Percentiles rank a stretch among this genome's conserved stretches.
These are phyloP conservation scores for Pythium brassicae DNA, from an alignment of 352 stramenopile species.

Conservation along the genomic window DNA sequence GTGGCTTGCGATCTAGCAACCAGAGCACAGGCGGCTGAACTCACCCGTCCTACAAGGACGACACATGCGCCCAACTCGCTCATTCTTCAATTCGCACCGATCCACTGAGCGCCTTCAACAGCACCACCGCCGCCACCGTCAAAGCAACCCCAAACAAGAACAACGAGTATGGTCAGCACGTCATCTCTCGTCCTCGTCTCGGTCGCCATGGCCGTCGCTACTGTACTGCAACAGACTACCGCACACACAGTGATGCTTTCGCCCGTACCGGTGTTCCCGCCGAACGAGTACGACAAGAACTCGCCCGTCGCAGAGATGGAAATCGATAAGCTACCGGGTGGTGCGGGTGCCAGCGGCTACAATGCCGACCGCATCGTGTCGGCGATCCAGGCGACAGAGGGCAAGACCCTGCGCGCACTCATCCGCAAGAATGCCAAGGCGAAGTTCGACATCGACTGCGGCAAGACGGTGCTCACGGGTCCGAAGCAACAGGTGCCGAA, in stretches of 20 bases:
- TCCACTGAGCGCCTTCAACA: too few relatives aligned
- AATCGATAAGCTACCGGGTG: constrained; percentile 9
- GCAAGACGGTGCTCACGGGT: constrained; percentile 13
- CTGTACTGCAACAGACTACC: constrained; percentile 7
- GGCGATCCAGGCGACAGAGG: constrained; percentile 1
- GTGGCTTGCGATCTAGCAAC: too few relatives aligned
- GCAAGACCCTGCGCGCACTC: constrained; percentile 10
- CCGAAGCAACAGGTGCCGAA: constrained; percentile 9
- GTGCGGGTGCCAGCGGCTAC: neutral
- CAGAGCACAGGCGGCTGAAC: too few relatives aligned
- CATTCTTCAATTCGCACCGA: too few relatives aligned
- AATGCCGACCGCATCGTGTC: constrained; percentile 10
- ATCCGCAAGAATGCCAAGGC: constrained; percentile 11
- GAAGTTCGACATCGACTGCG: constrained; percentile 11
- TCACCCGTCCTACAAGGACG: too few relatives aligned
- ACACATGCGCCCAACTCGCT: too few relatives aligned
- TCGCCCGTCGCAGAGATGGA: constrained; percentile 16
- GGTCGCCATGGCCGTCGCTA: constrained; percentile 8
- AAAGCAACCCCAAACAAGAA: too few relatives aligned
- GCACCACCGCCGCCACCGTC: too few relatives aligned
- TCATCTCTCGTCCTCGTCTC: constrained; percentile 9
- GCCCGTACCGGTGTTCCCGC: constrained; percentile 7
- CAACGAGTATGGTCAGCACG: constrained; percentile 11
- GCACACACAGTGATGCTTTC: constrained; percentile 19
- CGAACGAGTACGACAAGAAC: constrained; percentile 15